Conservation (phyloP, 2,329 filamentous ascomycete genomes). For the Beauveria sp. region DNA sequence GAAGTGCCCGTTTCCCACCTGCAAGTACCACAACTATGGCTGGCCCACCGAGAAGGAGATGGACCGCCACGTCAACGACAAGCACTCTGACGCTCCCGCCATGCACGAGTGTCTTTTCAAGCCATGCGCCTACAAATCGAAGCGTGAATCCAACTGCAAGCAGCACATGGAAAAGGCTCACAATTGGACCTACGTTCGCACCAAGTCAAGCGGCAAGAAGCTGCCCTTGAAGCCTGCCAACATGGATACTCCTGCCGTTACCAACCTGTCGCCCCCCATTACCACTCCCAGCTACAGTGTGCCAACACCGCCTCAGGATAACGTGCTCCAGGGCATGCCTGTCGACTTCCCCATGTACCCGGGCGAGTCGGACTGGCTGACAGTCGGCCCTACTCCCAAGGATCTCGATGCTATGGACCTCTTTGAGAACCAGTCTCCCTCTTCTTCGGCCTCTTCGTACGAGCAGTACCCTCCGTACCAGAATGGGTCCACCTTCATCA, state of each 20-base stretch:
- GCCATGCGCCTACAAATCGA: slow-evolving; percentile 87
- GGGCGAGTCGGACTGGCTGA: slow-evolving; percentile 37
- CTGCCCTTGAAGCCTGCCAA: slow-evolving; percentile 35
- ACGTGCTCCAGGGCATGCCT: slow-evolving; percentile 22
- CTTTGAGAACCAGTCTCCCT: slow-evolving; percentile 25
- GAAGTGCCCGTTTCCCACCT: slow-evolving; percentile 77
- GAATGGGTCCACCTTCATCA: slow-evolving; percentile 52
- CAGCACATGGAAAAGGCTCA: slow-evolving; percentile 99
- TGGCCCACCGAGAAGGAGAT: slow-evolving; percentile 98
- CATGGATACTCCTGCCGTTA: slow-evolving; percentile 51
- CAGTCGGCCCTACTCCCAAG: slow-evolving; percentile 24
- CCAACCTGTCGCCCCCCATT: slow-evolving; percentile 55
- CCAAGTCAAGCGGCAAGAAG: slow-evolving; percentile 81
- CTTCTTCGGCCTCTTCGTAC: slow-evolving; percentile 28
- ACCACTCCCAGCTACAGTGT: slow-evolving; percentile 42
- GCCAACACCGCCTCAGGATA: slow-evolving; percentile 51
- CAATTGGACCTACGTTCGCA: slow-evolving; percentile 81
- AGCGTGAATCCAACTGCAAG: slow-evolving; percentile 94
- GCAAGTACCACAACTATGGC: slow-evolving; percentile 84
- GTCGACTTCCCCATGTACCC: slow-evolving; percentile 43
- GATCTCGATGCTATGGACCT: slow-evolving; percentile 35
- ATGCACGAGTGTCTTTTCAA: slow-evolving; percentile 78
- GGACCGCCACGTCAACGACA: slow-evolving; percentile 93
- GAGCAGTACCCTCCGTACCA: slow-evolving; percentile 55
- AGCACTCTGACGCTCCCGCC: slow-evolving; percentile 72